A percentile compares a stretch with the other conserved stretches of the same genome.
These are phyloP conservation scores for Kingdonia uniflora DNA, from an alignment of 164 flowering plant species.

Conservation along the genomic window DNA sequence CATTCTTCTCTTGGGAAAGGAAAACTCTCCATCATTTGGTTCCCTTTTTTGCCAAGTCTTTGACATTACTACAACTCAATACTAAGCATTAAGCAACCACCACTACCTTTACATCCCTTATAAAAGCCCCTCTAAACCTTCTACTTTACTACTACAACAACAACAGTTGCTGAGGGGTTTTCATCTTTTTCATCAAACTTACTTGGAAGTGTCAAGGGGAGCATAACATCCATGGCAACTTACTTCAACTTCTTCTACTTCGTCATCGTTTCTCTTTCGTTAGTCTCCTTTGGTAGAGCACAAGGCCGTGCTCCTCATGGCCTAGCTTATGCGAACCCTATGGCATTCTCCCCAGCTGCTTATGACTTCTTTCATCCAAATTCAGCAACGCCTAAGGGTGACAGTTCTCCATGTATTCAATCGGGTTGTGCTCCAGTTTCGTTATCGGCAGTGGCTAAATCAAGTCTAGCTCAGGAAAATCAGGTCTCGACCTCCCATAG, in stretches of 20 bases:
- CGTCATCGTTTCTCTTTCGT: conserved; percentile 19
- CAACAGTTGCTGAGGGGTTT: too few species aligned
- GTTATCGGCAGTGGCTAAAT: conserved; percentile 18
- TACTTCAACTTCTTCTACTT: conserved; percentile 12
- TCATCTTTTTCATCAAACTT: too few species aligned
- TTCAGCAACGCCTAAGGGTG: conserved; percentile 6
- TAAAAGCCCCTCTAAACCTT: conserved; percentile 24
- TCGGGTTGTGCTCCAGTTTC: conserved; percentile 41
- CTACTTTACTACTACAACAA: conserved; percentile 3
- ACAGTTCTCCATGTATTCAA: conserved; percentile 12
- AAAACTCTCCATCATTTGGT: conserved; percentile 29
- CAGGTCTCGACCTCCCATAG: conserved; percentile 7
- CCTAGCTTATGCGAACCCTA: conserved; percentile 43
- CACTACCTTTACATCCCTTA: conserved; percentile 13
- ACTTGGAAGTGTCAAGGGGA: too few species aligned
- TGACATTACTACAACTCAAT: conserved; percentile 25
- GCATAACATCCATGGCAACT: conserved; percentile 12
- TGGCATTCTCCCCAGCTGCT: conserved; percentile 60
- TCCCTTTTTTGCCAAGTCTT: conserved; percentile 13
- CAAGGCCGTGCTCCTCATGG: conserved; percentile 47
- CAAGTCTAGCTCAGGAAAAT: conserved; percentile 30
- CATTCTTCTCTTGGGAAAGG: not conserved
- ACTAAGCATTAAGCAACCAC: conserved; percentile 47
- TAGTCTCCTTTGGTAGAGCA: conserved; percentile 19
- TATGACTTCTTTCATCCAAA: conserved; percentile 65